A percentile compares a stretch with the other conserved stretches of the same genome.
These are phyloP conservation scores for Fusarium oligoseptatum DNA, from an alignment of 2,329 filamentous ascomycete species.

Conservation along the genomic window DNA sequence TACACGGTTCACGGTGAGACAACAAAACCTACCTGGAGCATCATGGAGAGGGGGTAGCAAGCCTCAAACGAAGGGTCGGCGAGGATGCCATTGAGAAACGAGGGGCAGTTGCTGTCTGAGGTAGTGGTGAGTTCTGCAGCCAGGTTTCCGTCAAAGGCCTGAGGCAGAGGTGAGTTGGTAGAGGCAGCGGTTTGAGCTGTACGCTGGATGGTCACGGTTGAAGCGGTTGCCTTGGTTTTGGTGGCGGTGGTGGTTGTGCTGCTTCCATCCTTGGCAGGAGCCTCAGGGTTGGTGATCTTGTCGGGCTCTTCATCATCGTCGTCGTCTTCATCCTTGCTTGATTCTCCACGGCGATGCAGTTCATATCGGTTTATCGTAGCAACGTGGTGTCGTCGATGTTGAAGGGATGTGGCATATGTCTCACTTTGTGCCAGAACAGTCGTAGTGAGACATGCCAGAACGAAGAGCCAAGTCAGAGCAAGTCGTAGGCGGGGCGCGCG, in stretches of 20 bases:
- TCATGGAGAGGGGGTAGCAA: constrained; percentile 87
- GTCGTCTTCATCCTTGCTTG: constrained; percentile 33
- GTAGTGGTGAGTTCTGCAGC: constrained; percentile 71
- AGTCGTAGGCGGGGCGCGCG: constrained; percentile 26
- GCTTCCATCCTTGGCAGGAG: constrained; percentile 27
- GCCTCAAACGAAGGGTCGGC: constrained; percentile 73
- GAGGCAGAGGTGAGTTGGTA: constrained; percentile 65
- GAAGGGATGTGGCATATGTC: constrained; percentile 32
- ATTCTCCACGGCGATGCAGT: constrained; percentile 30
- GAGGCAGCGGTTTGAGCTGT: constrained; percentile 38
- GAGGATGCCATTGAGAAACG: constrained; percentile 78
- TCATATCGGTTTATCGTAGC: constrained; percentile 19
- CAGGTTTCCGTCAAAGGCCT: constrained; percentile 74
- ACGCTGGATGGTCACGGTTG: constrained; percentile 43
- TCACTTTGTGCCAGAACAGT: constrained; percentile 35
- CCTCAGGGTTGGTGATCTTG: constrained; percentile 30
- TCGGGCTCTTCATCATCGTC: constrained; percentile 23
- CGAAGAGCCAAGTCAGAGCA: constrained; percentile 31
- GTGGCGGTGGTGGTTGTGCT: neutral
- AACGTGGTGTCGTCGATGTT: constrained; percentile 21
- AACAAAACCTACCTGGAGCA: constrained; percentile 76
- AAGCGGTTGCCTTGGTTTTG: constrained; percentile 30
- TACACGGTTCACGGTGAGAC: neutral
- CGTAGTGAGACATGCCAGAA: constrained; percentile 43
- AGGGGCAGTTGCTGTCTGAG: constrained; percentile 67